These are phyloP conservation scores for Ampelocalamus luodianensis DNA, from an alignment of 176 grass and related monocot genomes.

Conservation along the genomic window DNA sequence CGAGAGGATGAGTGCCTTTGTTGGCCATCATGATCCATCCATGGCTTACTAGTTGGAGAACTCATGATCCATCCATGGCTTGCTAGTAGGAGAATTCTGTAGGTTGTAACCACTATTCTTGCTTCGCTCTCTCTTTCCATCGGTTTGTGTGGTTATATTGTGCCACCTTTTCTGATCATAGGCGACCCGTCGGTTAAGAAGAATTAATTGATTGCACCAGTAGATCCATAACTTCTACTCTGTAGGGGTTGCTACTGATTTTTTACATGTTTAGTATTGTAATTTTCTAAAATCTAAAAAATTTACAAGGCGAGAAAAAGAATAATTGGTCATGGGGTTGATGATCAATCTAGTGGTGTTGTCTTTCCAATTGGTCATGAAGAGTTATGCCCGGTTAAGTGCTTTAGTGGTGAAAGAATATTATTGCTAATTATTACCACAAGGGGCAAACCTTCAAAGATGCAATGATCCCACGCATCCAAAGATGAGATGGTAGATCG, in stretches of 20 bases:
- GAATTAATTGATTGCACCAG: background rate
- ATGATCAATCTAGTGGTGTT: background rate
- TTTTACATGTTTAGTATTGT: background rate
- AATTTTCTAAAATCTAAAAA: background rate
- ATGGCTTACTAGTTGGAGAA: background rate
- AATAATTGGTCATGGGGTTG: background rate
- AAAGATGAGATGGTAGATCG: slow-evolving; percentile 42
- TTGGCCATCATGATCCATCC: slow-evolving; percentile 39
- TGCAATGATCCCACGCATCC: slow-evolving; percentile 55
- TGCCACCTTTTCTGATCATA: slow-evolving; percentile 15
- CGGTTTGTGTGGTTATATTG: background rate
- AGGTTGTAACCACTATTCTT: slow-evolving; percentile 12
- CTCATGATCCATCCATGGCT: slow-evolving; percentile 34
- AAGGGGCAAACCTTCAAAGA: slow-evolving; percentile 45
- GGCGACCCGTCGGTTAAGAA: background rate
- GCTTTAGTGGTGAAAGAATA: slow-evolving; percentile 24
- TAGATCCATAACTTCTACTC: background rate
- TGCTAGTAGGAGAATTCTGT: slow-evolving; percentile 1
- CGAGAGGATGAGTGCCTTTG: slow-evolving; percentile 27
- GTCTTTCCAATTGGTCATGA: slow-evolving; percentile 21
- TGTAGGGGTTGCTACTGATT: too few species aligned
- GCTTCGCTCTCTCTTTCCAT: background rate
- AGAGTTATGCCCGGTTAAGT: slow-evolving; percentile 14
- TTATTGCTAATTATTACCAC: slow-evolving; percentile 48
- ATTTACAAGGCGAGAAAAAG: background rate